Percentiles rank a stretch among this genome's conserved stretches.
phyloP scores from a whole-genome alignment of 768 basidiomycete species.

The Collybia nuda region DNA sequence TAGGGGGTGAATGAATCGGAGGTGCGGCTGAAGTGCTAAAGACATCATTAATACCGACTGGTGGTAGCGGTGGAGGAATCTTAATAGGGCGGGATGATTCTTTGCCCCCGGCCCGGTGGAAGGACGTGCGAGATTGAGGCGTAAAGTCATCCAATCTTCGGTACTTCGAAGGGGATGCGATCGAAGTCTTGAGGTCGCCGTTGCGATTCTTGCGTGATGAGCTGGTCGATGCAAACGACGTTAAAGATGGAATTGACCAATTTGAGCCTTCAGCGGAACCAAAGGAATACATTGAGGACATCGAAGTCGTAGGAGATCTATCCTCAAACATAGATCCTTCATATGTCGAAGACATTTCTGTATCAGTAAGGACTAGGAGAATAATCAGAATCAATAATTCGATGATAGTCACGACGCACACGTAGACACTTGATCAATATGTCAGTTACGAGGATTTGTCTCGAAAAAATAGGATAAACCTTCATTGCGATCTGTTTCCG shows the following conservation, averaged over 20 bases:
- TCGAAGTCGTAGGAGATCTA: not conserved
- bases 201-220: slow-evolving; percentile 3
- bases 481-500: slow-evolving; percentile 10
- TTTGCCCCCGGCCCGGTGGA: not conserved
- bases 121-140: not conserved
- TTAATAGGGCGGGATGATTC: too few species aligned
- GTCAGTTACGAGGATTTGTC: not conserved
- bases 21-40: not conserved
- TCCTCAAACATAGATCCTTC: not conserved
- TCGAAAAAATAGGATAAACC: slow-evolving; percentile 1
- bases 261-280: slow-evolving; percentile 6
- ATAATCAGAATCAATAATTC: not conserved
- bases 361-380: slow-evolving; percentile 14
- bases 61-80: not conserved
- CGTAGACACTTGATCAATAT: not conserved
- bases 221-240: slow-evolving; percentile 2
- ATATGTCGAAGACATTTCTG: slow-evolving; percentile 6
- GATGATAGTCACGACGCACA: not conserved
- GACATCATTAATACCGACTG: not conserved
- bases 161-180: slow-evolving; percentile 12
- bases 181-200: not conserved
- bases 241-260: slow-evolving; percentile 2
- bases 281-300: slow-evolving; percentile 3
- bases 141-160: slow-evolving; percentile 7
- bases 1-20: not conserved